A percentile compares a stretch with the other conserved stretches of the same genome.
phyloP scores from a whole-genome alignment of 257 asterid species.

The Voacanga thouarsii region DNA sequence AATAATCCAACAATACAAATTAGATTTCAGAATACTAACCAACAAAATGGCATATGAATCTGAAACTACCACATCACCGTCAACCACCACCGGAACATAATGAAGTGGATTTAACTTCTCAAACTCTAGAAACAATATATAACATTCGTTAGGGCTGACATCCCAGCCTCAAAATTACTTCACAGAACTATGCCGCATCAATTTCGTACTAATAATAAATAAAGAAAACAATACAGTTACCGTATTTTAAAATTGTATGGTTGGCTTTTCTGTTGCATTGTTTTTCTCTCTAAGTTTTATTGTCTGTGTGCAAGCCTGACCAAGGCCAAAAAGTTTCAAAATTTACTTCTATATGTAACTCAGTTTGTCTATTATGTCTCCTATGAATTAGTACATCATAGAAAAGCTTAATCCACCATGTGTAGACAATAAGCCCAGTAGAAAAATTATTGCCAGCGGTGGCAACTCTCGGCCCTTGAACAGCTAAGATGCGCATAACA shows the following conservation, averaged over 20 bases:
- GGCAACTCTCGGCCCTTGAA: neutral
- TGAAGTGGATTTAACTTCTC: slow-evolving; percentile 75
- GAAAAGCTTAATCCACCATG: neutral
- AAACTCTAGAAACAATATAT: slow-evolving; percentile 48
- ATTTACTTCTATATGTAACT: neutral
- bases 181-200: neutral
- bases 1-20: neutral
- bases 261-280: neutral
- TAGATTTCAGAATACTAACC: slow-evolving; percentile 36
- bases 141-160: neutral
- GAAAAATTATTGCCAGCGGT: neutral
- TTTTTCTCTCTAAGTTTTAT: neutral
- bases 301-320: neutral
- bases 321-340: neutral
- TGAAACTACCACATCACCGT: slow-evolving; percentile 63
- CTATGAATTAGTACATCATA: neutral
- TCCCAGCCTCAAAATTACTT: neutral
- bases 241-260: neutral
- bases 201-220: neutral
- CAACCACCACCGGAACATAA: slow-evolving; percentile 73
- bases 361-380: neutral
- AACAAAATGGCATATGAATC: slow-evolving; percentile 70
- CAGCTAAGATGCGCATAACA: neutral
- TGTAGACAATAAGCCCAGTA: neutral
- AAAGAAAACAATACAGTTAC: neutral